phyloP scores from a whole-genome alignment of 2,329 filamentous ascomycete genomes.

The Fusarium lateritium region DNA sequence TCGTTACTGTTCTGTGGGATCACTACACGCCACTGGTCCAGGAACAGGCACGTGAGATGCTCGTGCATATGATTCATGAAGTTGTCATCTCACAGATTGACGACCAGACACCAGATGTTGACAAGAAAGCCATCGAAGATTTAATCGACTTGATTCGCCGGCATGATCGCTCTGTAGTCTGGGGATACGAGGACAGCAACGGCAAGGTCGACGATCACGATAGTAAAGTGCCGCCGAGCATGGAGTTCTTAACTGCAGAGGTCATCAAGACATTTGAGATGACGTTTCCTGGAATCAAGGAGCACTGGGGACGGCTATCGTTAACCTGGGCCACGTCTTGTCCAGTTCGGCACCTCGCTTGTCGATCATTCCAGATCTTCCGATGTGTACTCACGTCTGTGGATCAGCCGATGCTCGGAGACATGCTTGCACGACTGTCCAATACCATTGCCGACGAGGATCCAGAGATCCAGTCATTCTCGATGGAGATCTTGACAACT shows the following conservation, averaged over 20 bases:
- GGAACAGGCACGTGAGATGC: conserved; percentile 96
- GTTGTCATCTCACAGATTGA: conserved; percentile 87
- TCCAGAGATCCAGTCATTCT: conserved; percentile 94
- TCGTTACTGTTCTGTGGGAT: conserved; percentile 95
- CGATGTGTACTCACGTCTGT: conserved; percentile 91
- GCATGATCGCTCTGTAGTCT: conserved; percentile 87
- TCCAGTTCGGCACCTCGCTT: conserved; percentile 93
- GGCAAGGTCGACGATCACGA: conserved; percentile 80
- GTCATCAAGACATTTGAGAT: conserved; percentile 89
- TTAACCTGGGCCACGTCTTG: conserved; percentile 98
- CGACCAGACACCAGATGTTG: conserved; percentile 71
- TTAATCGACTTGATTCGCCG: conserved; percentile 89
- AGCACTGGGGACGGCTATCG: conserved; percentile 91
- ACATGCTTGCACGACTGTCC: conserved; percentile 94
- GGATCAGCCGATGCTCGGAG: conserved; percentile 93
- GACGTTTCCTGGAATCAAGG: conserved; percentile 87
- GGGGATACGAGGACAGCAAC: conserved; percentile 95
- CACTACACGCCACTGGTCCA: conserved; percentile 96
- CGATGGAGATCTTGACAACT: conserved; percentile 97
- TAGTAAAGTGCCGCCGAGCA: conserved; percentile 86
- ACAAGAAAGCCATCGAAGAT: conserved; percentile 84
- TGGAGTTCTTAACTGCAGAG: conserved; percentile 86
- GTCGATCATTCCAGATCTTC: conserved; percentile 97
- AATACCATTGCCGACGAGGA: conserved; percentile 98
- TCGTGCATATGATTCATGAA: conserved; percentile 97